Evolutionary conservation across 2,329 filamentous ascomycete genomes (phyloP).

Genomic region (Scopulariopsis brevicaulis): DNA sequence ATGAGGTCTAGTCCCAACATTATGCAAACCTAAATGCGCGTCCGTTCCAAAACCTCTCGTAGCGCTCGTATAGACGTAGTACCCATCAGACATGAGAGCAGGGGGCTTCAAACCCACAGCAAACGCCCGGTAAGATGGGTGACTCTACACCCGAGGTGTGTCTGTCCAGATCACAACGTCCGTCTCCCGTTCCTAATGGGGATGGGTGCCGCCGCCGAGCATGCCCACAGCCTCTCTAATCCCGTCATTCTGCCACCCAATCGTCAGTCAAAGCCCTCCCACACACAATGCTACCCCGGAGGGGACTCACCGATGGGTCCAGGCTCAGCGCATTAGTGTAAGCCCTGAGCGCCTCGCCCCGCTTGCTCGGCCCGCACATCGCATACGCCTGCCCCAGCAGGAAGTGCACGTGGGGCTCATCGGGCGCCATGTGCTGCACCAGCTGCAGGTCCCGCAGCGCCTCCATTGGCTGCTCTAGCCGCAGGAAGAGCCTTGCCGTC

Average conservation of each 20-base stretch:
- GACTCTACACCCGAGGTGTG: background rate
- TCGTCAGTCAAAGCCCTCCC: background rate
- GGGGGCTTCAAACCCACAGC: background rate
- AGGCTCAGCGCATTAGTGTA: conserved; percentile 4
- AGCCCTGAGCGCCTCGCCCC: conserved; percentile 2
- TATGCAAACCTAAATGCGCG: background rate
- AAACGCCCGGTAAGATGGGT: background rate
- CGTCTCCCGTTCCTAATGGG: background rate
- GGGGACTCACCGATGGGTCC: conserved; percentile 1
- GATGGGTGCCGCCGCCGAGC: conserved; percentile 1
- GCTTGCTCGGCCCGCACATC: conserved; percentile 4
- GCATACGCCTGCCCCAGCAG: conserved; percentile 5
- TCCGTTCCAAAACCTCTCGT: background rate
- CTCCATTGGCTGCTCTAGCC: conserved; percentile 3
- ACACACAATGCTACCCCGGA: background rate
- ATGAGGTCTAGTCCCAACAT: background rate
- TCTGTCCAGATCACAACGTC: background rate
- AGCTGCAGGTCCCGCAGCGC: conserved; percentile 4
- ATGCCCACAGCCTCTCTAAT: conserved; percentile 3
- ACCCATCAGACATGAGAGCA: background rate
- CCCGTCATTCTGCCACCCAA: background rate
- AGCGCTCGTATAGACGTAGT: background rate
- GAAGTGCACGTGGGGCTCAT: conserved; percentile 6
- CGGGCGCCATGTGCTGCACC: conserved; percentile 5
- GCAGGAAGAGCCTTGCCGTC: conserved; percentile 4